Conservation (phyloP, 345 rosid genomes). For the Noccaea caerulescens region DNA sequence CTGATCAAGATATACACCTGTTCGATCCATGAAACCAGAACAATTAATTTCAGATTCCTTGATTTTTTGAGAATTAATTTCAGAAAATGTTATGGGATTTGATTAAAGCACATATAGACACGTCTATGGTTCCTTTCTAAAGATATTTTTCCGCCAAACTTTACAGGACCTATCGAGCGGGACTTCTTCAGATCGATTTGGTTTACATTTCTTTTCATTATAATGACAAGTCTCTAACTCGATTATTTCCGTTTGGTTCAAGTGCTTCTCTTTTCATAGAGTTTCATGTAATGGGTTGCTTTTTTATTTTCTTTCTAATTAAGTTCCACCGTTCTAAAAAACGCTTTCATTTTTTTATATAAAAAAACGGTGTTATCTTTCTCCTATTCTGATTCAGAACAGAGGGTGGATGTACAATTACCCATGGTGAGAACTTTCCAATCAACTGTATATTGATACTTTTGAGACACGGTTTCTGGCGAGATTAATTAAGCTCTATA, state of each 20-base stretch:
- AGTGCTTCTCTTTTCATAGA: constrained; percentile 1
- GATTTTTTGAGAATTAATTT: not conserved
- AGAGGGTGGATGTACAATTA: not conserved
- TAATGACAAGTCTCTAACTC: not conserved
- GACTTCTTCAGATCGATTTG: not conserved
- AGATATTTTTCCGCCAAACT: constrained; percentile 10
- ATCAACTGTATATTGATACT: not conserved
- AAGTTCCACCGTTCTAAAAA: not conserved
- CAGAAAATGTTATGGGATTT: not conserved
- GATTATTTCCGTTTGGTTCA: not conserved
- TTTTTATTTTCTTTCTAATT: not conserved
- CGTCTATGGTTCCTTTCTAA: not conserved
- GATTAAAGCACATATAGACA: not conserved
- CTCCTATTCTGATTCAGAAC: not conserved
- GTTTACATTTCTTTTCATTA: not conserved
- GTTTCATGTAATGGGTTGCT: not conserved
- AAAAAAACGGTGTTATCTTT: not conserved
- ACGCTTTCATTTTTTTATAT: not conserved
- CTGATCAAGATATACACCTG: not conserved
- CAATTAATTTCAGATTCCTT: not conserved
- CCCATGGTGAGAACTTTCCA: not conserved
- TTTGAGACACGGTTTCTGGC: not conserved
- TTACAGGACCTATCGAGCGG: not conserved
- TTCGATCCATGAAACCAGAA: not conserved
- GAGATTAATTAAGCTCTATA: not conserved